Conservation (phyloP, 257 asterid genomes). For the Cynanchum wilfordii region DNA sequence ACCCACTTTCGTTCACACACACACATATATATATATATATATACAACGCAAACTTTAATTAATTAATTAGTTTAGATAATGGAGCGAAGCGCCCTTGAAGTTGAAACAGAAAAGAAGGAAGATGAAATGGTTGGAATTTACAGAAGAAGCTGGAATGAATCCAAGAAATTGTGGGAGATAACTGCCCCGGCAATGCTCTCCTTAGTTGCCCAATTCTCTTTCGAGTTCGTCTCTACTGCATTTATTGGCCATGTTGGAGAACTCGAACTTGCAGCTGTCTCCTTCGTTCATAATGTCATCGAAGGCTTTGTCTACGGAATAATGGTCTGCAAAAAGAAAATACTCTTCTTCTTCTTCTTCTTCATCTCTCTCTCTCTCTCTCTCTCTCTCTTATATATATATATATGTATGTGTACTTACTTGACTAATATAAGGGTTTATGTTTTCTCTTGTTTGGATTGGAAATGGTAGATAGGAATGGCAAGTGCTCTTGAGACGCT, state of each 20-base stretch:
- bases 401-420: background rate
- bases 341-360: too few relatives aligned
- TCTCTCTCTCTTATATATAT: too few relatives aligned
- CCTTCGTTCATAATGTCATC: constrained; percentile 72
- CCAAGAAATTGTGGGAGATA: constrained; percentile 63
- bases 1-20: too few relatives aligned
- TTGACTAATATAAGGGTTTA: background rate
- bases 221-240: constrained; percentile 61
- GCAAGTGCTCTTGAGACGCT: constrained; percentile 94
- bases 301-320: constrained; percentile 77
- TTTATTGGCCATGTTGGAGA: constrained; percentile 77
- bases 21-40: too few relatives aligned
- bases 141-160: constrained; percentile 45
- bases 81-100: constrained; percentile 15
- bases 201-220: constrained; percentile 63
- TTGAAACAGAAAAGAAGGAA: constrained; percentile 10
- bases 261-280: constrained; percentile 72
- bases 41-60: too few relatives aligned
- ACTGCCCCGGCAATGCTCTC: constrained; percentile 68
- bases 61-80: constrained; percentile 7
- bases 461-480: constrained; percentile 66
- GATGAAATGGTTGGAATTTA: constrained; percentile 4
- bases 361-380: too few relatives aligned
- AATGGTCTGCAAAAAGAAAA: constrained; percentile 39
- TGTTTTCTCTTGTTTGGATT: background rate